Base-by-base conservation (phyloP, 176 grass and related monocot genomes). In the Metroxylon sagu region DNA sequence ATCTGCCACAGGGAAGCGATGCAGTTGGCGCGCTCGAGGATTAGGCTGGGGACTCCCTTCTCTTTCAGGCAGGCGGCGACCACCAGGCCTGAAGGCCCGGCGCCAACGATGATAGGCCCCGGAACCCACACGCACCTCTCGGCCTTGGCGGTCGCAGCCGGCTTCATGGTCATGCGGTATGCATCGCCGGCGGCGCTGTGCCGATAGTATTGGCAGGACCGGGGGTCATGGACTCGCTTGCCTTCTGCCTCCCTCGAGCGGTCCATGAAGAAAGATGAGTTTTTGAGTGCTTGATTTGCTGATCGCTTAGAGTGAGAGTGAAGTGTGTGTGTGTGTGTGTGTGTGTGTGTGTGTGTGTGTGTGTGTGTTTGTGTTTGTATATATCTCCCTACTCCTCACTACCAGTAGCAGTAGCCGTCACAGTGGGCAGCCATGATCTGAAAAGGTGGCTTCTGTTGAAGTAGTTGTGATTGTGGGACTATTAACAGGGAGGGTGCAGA, bases 1-100 rank as follows among this genome's bases (percentile, higher is more conserved):
- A 87, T 78, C 16, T 85, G 62, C 92, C 92, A 97, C 1, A 97
- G 78, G 16, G 92, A 88, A 10, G 84, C 92, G 72, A 97, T 73
- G 75, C 84, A 85, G 48, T 43, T 19, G 49, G 76, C 67, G 0
- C 87, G 77, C 73, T 97, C 92, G 4, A 97, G 76, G 49, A 97
- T 39, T 59, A 76, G 56, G 73, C 83, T 88, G 25, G 87, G 79
- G 12, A 97, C 69, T 18, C 72, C 72, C 31, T 55, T 53, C 35
- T 8, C 48, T 57, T 75, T 67, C 19, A 97, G 74, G 5, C 77
- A 77, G n/a, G 92, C 87, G 0, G 81, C 71, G 48, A 75, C 88
- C 0, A 84, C 87, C 23, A 97, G 65, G 16, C 92, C 92, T 26
- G 87, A 73, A 4, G 92, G 92, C 5, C 92, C 92, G 0, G 81